A percentile compares a stretch with the other conserved stretches of the same genome.
Conservation (phyloP, 495 filamentous ascomycete species). For the Penicillium alfredii region DNA sequence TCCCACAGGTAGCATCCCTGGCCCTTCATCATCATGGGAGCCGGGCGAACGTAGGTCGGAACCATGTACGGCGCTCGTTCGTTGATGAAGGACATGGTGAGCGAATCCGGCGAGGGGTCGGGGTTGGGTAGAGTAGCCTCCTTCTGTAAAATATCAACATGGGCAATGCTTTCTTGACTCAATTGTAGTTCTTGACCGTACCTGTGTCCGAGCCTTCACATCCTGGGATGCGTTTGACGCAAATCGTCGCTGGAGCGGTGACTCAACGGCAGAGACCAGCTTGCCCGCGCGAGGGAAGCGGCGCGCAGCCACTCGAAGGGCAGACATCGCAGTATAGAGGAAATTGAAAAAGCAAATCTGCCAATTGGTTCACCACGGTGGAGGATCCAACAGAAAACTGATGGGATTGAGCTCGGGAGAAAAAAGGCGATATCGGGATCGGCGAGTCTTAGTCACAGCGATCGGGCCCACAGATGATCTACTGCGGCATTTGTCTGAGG, state of each 20-base stretch:
- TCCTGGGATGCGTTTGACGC: conserved; percentile 23
- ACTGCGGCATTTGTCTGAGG: no score
- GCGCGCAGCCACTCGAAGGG: conserved; percentile 35
- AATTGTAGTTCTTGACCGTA: no score
- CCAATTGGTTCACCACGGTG: no score
- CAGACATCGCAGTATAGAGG: conserved; percentile 20
- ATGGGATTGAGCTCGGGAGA: conserved; percentile 7
- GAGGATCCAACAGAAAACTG: no score
- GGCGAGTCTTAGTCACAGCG: conserved; percentile 24
- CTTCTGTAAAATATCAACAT: no score
- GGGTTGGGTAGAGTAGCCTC: conserved; percentile 62
- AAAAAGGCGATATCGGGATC: conserved; percentile 35
- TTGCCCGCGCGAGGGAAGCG: conserved; percentile 32
- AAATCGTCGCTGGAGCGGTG: conserved; percentile 36
- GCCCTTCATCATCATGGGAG: conserved; percentile 81
- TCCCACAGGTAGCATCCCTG: conserved; percentile 85
- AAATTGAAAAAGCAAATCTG: conserved; percentile 3
- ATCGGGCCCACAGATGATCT: no score
- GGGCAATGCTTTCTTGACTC: no score
- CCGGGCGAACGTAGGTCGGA: conserved; percentile 87
- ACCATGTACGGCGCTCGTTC: conserved; percentile 83
- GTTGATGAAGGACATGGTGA: conserved; percentile 64
- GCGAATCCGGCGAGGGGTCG: conserved; percentile 73
- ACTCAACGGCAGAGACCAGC: conserved; percentile 29
- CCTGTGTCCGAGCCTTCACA: conserved; percentile 20